Percentiles rank a stretch among this genome's conserved stretches.
These are phyloP conservation scores for Cercospora sp. DNA, from an alignment of 2,329 filamentous ascomycete species.

Conservation along the genomic window DNA sequence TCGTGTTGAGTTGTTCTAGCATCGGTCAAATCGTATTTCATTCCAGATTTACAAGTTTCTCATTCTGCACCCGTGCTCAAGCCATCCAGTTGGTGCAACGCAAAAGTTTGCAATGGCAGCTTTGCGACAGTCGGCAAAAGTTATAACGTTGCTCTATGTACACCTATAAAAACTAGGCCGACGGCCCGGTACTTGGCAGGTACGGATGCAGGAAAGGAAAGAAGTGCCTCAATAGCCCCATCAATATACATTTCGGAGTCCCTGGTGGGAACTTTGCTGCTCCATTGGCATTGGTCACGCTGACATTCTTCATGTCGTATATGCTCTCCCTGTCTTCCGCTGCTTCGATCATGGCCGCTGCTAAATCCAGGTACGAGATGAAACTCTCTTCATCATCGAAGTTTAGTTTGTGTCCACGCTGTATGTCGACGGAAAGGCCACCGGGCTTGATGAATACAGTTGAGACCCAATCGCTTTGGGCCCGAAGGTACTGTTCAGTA, in stretches of 20 bases:
- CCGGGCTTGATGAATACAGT: not conserved
- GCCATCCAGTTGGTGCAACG: not conserved
- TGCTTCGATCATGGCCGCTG: not conserved
- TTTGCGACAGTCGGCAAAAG: no score
- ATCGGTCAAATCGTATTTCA: not conserved
- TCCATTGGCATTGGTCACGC: not conserved
- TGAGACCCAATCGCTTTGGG: not conserved
- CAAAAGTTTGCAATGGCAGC: no score
- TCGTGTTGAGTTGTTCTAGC: not conserved
- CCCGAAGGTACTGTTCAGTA: not conserved
- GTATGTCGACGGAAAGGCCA: not conserved
- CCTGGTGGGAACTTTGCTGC: not conserved
- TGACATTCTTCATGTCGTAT: not conserved
- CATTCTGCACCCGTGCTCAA: not conserved
- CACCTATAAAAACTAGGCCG: not conserved
- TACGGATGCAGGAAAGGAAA: not conserved
- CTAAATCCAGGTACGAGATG: not conserved
- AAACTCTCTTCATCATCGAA: not conserved
- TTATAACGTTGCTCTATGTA: not conserved
- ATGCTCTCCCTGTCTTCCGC: not conserved
- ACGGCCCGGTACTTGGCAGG: not conserved
- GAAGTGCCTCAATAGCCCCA: not conserved
- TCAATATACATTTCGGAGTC: not conserved
- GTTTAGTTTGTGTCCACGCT: not conserved
- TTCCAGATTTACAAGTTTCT: not conserved